Base-by-base conservation (phyloP, 257 asterid genomes). In the Henckelia pumila region DNA sequence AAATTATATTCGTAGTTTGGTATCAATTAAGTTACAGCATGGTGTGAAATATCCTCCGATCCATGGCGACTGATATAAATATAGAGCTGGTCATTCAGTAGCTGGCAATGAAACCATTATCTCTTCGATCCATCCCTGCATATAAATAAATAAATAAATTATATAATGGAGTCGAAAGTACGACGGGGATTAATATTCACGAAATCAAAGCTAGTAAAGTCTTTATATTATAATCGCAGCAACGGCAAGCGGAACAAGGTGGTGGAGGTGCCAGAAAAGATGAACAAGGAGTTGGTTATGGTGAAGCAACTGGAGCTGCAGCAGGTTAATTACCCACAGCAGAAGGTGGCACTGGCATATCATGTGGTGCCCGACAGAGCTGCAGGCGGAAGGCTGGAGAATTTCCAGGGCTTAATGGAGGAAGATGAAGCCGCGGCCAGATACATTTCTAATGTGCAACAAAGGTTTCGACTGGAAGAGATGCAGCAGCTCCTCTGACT, bases 381-480 rank as follows among this genome's bases (percentile, higher is more conserved):
- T n/a, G n/a, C n/a, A n/a, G n/a, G n/a, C 7, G 68, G 75, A 0
- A 65, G 66, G 71, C 59, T 67, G 22, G 86, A 78, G 73, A 77
- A 64, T 32, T 69, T 68, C 61, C 73, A 70, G 68, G 73, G 70
- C 1, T 67, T 68, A 2, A 72, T 72, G n/a, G 86, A 24, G 35
- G 87, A 89, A 23, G 92, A 89, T 49, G 68, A 67, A 0, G 95
- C 87, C 4, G 96, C 96, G 11, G 74, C 79, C 0, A 71, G 66
- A 57, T 89, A 89, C 26, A 87, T 89, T 16, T 77, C 89, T 0
- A 67, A 69, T 29, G 89, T 87, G 7, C 84, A 75, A 32, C 85
- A 85, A 75, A 82, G 92, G 69, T 82, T 87, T 56, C 77, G 75
- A 73, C 78, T 82, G 32, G 91, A 52, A 60, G 70, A 71, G 5